Evolutionary conservation across 2,329 filamentous ascomycete genomes (phyloP), one percentile per base, ranked within the genome.

Genomic region (Pyrenophora seminiperda): DNA sequence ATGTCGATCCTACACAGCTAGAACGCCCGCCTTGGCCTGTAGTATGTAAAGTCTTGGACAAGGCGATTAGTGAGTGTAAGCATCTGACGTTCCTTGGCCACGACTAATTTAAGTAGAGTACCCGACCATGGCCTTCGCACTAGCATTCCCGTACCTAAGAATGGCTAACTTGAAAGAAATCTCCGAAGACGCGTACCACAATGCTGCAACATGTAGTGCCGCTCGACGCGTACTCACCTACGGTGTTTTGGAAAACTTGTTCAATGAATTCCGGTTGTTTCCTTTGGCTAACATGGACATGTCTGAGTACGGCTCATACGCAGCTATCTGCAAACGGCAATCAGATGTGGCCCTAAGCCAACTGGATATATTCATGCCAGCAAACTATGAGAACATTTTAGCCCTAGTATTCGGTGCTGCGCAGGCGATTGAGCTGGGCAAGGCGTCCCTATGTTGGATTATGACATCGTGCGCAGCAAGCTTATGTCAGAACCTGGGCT

Each of bases 261-360:
- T 70, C 18, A 53, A 41, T 17, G 68, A 71, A 39, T 70, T 68
- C 31, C 52, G 56, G 3, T 39, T 42, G 47, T 63, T 55, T 50
- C 59, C 41, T 20, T 31, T 58, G 5, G 50, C 40, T 3, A 45
- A 50, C 11, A 58, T 60, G 58, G 55, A 57, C 9, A 41, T 48
- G n/a, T 36, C 22, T 15, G 36, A 43, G 6, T 53, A 42, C 17
- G 24, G 34, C 14, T 32, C 32, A 10, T 62, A 56, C 32, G 43
- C 47, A 20, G 53, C 32, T 27, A 46, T 62, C 5, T 58, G 78
- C 53, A 73, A 70, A 22, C 57, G 66, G 13, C 81, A 81, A 40
- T 61, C 81, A 14, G 76, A 80, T 53, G 71, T 66, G 22, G 63
- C 63, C 6, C 57, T 74, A 44, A 65, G 61, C 24, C 62, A 71